A percentile compares a stretch with the other conserved stretches of the same genome.
Conservation (phyloP, 345 rosid genomes). For the Carallia brachiata region DNA sequence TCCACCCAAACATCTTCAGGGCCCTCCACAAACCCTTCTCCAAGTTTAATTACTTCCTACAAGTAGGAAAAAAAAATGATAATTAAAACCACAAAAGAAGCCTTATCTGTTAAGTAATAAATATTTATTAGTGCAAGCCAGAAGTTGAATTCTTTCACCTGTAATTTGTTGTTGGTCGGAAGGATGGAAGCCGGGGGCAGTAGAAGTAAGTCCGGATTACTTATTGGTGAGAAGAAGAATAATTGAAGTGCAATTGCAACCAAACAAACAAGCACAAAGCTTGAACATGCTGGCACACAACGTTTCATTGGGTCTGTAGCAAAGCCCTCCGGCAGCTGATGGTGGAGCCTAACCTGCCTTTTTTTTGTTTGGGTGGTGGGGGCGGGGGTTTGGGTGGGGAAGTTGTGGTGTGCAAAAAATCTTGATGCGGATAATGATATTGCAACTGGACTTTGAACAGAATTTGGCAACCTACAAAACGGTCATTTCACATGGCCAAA, state of each 20-base stretch:
- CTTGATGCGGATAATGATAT: background rate
- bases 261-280: conserved; percentile 23
- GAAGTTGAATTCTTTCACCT: conserved; percentile 24
- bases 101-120: too few relatives aligned
- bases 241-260: conserved; percentile 33
- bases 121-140: background rate
- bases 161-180: conserved; percentile 36
- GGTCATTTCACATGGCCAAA: too few relatives aligned
- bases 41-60: conserved; percentile 39
- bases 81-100: background rate
- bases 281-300: background rate
- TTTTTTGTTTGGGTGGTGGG: background rate
- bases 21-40: conserved; percentile 37
- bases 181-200: conserved; percentile 21
- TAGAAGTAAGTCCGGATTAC: conserved; percentile 31
- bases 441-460: too few relatives aligned
- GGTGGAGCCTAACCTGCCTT: too few relatives aligned
- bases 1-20: conserved; percentile 45
- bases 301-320: conserved; percentile 14
- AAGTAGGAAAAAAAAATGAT: background rate
- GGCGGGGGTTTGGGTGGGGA: background rate
- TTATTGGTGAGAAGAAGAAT: conserved; percentile 45
- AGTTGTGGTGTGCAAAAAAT: background rate
- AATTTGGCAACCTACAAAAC: too few relatives aligned
- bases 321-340: too few relatives aligned